Base-by-base conservation (phyloP, 805 yeast genomes). In the Cyberlindnera nakhonratchasimensis region DNA sequence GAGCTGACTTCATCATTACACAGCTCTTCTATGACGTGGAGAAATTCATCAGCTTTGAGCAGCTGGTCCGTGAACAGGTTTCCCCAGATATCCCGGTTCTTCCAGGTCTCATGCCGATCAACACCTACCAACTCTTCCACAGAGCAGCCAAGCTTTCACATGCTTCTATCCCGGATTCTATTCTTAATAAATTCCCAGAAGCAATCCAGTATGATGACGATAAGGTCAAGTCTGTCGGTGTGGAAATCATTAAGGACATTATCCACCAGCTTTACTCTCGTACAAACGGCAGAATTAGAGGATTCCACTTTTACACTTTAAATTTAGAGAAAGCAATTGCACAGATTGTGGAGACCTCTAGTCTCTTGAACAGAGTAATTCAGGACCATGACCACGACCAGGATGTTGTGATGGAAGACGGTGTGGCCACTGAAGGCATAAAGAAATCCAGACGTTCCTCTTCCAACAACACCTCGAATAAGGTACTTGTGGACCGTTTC, bases 291-390 rank as follows among this genome's bases (percentile, higher is more conserved):
- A 66, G 81, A 35, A 68, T 84, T n/a, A 77, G 76, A 47, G 95
- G 96, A 2, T 83, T 85, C 67, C 99, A 93, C 62, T 89, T 93
- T 63, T 93, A 91, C 61, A 86, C 96, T 0, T 74, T 93, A 52
- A 93, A 93, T 60, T 72, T 93, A 59, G 99, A 93, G 63, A 88
- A 88, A 59, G 86, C 96, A 1, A 82, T 89, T 31, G 96, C 96
- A 1, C 83, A 85, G 50, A 80, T 93, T 31, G 76, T 93, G 6
- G 80, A 82, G 39, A 70, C 70, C 23, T 79, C 89, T 0, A 64
- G 72, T 4, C 64, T 80, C 13, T 65, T 86, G 45, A 66, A 71
- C 16, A 64, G 71, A 32, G 72, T 79, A 23, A 62, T 76, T 33
- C 69, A 61, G 25, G 70, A 68, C 25, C 70, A 59, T 23, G 71